A percentile compares a stretch with the other conserved stretches of the same genome.
Evolutionary conservation across 345 rosid genomes (phyloP).

Genomic region (Balakata baccata): DNA sequence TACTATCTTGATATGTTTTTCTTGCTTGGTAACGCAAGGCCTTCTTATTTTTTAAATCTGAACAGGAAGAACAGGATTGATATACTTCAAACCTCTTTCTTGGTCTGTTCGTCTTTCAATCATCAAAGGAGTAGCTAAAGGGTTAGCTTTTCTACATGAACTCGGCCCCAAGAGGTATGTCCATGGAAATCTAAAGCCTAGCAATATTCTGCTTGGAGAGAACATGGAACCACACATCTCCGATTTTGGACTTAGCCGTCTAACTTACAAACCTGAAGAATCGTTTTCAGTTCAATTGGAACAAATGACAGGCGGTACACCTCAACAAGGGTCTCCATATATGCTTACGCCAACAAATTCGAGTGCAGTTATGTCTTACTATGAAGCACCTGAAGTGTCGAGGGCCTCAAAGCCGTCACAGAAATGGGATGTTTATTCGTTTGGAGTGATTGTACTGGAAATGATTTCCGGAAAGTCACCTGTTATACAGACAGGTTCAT

Average conservation of each 20-base stretch:
- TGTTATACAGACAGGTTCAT: constrained; percentile 8
- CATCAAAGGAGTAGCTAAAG: constrained; percentile 27
- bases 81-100: constrained; percentile 22
- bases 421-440: constrained; percentile 38
- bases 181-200: constrained; percentile 28
- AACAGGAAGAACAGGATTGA: constrained; percentile 28
- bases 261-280: constrained; percentile 20
- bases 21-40: neutral
- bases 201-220: constrained; percentile 27
- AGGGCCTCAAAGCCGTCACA: constrained; percentile 26
- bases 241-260: constrained; percentile 27
- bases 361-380: constrained; percentile 8
- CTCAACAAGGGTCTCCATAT: constrained; percentile 20
- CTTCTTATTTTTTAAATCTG: neutral
- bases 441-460: constrained; percentile 27
- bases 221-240: constrained; percentile 33
- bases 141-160: constrained; percentile 27
- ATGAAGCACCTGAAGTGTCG: constrained; percentile 30
- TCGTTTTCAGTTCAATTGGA: constrained; percentile 6
- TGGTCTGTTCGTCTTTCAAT: constrained; percentile 22
- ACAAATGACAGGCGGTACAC: constrained; percentile 10
- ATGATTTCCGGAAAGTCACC: constrained; percentile 29
- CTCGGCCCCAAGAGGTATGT: constrained; percentile 26
- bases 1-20: neutral
- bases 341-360: constrained; percentile 21